Percentiles rank a stretch among this genome's conserved stretches.
Conservation (phyloP, 148 eudicot species). For the Vaccinium vitisidaea region DNA sequence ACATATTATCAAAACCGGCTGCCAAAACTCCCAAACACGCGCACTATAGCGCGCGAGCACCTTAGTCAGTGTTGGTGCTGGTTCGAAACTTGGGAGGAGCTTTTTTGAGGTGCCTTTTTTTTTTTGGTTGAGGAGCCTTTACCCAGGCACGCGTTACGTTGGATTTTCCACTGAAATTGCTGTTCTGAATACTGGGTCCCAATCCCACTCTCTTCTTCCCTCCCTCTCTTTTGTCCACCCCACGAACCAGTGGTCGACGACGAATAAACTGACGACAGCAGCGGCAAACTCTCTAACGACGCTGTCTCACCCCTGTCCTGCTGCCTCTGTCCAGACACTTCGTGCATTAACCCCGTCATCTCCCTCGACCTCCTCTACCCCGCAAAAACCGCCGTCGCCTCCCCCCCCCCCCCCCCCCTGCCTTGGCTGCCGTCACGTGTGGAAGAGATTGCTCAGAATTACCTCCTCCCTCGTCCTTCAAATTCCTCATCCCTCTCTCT, state of each 20-base stretch:
- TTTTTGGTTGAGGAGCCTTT: no score
- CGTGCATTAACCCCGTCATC: conserved; percentile 62
- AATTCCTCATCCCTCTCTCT: no score
- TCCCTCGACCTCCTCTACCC: conserved; percentile 38
- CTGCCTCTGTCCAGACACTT: conserved; percentile 47
- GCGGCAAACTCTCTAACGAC: conserved; percentile 19
- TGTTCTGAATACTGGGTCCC: not conserved
- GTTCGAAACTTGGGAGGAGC: no score
- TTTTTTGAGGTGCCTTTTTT: no score
- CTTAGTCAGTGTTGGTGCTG: no score
- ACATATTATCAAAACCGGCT: no score
- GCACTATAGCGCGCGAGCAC: no score
- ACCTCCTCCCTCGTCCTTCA: not conserved
- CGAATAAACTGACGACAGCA: conserved; percentile 15
- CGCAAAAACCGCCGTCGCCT: conserved; percentile 14
- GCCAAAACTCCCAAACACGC: no score
- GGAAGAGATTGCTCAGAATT: not conserved
- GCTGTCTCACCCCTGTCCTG: conserved; percentile 12
- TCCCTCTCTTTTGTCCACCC: conserved; percentile 50
- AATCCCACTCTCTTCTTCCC: conserved; percentile 29
- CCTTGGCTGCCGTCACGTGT: not conserved
- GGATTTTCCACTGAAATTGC: conserved; percentile 5
- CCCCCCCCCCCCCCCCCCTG: conserved; percentile 11
- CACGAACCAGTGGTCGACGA: conserved; percentile 35
- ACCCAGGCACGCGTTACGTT: no score